Evolutionary conservation across 768 basidiomycete species (phyloP).

Genomic region (Agrocybe chaxingu): DNA sequence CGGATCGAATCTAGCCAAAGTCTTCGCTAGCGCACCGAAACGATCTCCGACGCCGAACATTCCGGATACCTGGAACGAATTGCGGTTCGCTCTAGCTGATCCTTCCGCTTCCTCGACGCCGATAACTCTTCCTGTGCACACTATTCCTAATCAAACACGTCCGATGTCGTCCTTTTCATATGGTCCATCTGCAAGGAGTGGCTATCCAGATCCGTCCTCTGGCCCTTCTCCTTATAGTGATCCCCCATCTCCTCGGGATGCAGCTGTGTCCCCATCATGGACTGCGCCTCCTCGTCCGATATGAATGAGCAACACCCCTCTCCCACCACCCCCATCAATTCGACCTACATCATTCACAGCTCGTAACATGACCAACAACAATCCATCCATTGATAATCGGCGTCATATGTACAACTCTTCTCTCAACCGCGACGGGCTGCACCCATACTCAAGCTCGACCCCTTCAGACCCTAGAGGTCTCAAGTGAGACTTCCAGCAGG

Average conservation of each 20-base stretch:
- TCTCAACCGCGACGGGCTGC: neutral
- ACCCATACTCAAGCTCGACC: neutral
- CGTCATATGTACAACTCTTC: slow-evolving; percentile 5
- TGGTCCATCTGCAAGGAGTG: slow-evolving; percentile 1
- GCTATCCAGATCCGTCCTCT: neutral
- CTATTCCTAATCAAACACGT: neutral
- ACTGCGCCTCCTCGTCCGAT: no score
- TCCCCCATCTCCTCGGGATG: neutral
- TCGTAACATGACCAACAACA: neutral
- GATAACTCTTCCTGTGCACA: neutral
- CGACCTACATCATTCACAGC: neutral
- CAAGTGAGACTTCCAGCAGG: neutral
- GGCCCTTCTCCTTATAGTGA: neutral
- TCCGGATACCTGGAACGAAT: slow-evolving; percentile 19
- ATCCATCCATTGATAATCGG: neutral
- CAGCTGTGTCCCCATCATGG: no score
- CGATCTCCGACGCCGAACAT: slow-evolving; percentile 34
- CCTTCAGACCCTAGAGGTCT: slow-evolving; percentile 4
- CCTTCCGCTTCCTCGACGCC: slow-evolving; percentile 8
- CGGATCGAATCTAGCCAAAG: slow-evolving; percentile 36
- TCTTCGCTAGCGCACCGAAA: slow-evolving; percentile 39
- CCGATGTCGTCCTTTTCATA: slow-evolving; percentile 19
- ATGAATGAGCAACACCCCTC: no score
- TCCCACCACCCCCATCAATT: no score
- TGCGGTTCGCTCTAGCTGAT: slow-evolving; percentile 14